Base-by-base conservation (phyloP, 192 early-diverging fungal species). In the Coemansia sp. region DNA sequence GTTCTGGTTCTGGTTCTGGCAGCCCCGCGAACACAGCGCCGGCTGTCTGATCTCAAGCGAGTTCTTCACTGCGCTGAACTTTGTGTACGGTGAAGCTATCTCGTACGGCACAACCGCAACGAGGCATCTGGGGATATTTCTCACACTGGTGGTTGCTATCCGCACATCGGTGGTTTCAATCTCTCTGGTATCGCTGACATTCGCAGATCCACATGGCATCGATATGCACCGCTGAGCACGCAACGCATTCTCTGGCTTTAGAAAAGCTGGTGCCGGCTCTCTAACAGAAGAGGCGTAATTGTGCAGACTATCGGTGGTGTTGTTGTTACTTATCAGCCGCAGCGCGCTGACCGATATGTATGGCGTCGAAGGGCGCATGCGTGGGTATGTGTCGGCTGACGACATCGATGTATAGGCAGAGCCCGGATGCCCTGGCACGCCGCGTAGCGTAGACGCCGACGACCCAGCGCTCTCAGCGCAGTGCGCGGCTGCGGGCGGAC, bases 1-100 rank as follows among this genome's bases (percentile, higher is more conserved):
- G 48, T 31, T 30, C 29, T 21, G 45, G 15, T 29, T 39, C 52
- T 46, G 51, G 21, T 16, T 61, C 12, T 39, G 65, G 55, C 55
- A 57, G 43, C 31, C n/a, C 37, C 28, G 28, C 33, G 35, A 43
- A 2, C 59, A 34, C n/a, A 64, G 53, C 18, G 71, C 63, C 9
- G 76, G 66, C 35, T 72, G 66, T 48, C 62, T 58, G 21, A 78
- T 69, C 7, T 78, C 76, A 33, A 78, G 71, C 39, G 76, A 78
- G 63, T 78, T 72, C 45, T 78, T 78, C 55, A 78, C 76, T 10
- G 42, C 45, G 25, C 53, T 33, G 61, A 78, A 78, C 48, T 66
- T 64, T 2, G 62, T 59, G 25, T 33, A n/a, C 20, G 59, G 58
- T 16, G 64, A 15, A 12, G 53, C 33, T 7, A 42, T 34, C 29